Evolutionary conservation across 78 protist genomes (phyloP).

Genomic region (Planoprotostelium fungivorum): DNA sequence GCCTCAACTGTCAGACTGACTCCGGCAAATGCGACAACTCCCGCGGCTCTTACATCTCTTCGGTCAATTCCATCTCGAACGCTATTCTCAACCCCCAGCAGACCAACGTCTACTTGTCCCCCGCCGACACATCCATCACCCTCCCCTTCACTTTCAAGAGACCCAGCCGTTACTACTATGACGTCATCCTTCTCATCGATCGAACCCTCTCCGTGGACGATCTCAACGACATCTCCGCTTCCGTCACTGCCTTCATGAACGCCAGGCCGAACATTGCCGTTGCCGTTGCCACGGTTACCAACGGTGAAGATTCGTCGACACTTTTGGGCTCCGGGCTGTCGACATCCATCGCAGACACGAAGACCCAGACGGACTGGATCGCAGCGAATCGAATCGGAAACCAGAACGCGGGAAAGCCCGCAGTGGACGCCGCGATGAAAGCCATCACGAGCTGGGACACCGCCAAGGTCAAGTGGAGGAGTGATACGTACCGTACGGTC

Average conservation of each 20-base stretch:
- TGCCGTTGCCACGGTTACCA: neutral
- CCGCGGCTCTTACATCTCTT: neutral
- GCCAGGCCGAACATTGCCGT: neutral
- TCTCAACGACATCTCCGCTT: neutral
- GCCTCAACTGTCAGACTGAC: neutral
- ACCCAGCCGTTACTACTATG: neutral
- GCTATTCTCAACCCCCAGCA: neutral
- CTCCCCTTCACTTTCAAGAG: neutral
- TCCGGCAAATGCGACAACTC: neutral
- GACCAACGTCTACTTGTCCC: neutral
- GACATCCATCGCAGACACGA: neutral
- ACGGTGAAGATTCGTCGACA: neutral
- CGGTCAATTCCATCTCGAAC: neutral
- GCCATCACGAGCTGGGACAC: neutral
- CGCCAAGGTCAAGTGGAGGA: neutral
- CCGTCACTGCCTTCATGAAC: neutral
- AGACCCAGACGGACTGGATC: neutral
- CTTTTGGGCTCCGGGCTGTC: neutral
- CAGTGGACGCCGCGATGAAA: neutral
- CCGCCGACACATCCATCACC: neutral
- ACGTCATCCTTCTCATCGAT: neutral
- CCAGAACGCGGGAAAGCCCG: neutral
- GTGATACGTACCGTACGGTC: neutral
- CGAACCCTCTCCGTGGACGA: neutral
- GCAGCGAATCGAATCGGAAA: neutral